Base-by-base conservation (phyloP, 169 alveolate genomes). In the Plasmodium blacklocki region DNA sequence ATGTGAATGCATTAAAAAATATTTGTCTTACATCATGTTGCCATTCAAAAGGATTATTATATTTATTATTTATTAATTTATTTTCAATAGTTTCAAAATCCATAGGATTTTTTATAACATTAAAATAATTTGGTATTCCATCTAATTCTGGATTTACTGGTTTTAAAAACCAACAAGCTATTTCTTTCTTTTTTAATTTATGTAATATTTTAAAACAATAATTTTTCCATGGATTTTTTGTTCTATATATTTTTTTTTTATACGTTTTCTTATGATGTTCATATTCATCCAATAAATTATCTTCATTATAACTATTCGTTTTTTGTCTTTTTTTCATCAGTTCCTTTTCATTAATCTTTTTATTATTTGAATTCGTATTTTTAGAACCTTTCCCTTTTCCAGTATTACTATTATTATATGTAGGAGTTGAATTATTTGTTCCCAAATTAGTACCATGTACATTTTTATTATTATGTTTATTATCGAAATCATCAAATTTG, bases 131-230 rank as follows among this genome's bases (percentile, higher is more conserved):
- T 8, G 97, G 97, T 26, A 95, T 95, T 76, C 96, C 97, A 86
- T 96, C 98, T 71, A 95, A 86, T 45, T 95, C 97, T 15, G 98
- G 97, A 80, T 97, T 98, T 19, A 97, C 97, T 11, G 98, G 98
- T 23, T 96, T 95, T 86, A 96, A 93, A 74, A 98, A 98, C 97
- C 97, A 94, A 21, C 93, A 85, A 26, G 95, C 72, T 6, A 78
- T 92, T 26, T 93, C 73, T 58, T 67, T 73, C 67, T 87, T 88
- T 58, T 93, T 89, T 47, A 94, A 73, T 68, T 93, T 92, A 73
- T 94, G 94, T 47, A 93, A 68, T 52, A 93, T 93, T 54, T 68
- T 74, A 59, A 76, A 72, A 70, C 95, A 89, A 32, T 74, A 56
- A 63, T 76, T 88, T 58, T 75, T 54, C 95, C 95, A 93, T 23